Evolutionary conservation across 345 rosid species (phyloP), one percentile per base, ranked within the genome.

Genomic region (Diplotaxis tenuifolia): DNA sequence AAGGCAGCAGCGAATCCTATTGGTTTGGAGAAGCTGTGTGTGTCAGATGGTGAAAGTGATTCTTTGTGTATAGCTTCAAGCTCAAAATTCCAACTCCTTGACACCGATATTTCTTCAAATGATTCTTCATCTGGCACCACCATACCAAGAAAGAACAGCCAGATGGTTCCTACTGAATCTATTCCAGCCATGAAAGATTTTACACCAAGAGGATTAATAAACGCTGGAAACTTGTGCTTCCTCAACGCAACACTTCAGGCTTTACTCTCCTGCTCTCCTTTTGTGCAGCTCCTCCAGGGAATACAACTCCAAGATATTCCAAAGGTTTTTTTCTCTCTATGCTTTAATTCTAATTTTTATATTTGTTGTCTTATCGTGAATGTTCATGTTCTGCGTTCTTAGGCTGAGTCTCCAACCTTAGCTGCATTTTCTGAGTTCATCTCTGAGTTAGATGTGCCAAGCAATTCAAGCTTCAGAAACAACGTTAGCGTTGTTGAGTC

Each of bases 201-300:
- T 25, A 73, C 79, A 32, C 97, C 97, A 1, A 89, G 91, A 65
- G 99, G 99, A 65, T 84, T 95, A 62, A 86, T 90, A 58, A 95
- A 95, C 75, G 82, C 85, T 0, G 97, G 99, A 45, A 95, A 95
- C 78, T 64, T 87, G 73, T 95, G 99, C 76, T 95, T 95, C 81
- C 97, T 92, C 56, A 95, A 86, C 77, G 86, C 99, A 7, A 88
- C 99, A 50, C 73, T 95, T 63, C 99, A 95, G 77, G 98, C 99
- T 62, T 84, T 92, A 15, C 75, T 92, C 34, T 87, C 96, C 11
- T 92, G 99, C 79, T 80, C 92, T 56, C 97, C 92, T 65, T 95
- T 95, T 71, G 88, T 90, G 67, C 91, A 66, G 80, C 96, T 95
- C 45, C 82, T 95, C 82, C 87, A 82, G 74, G 83, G 82, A 55